Percentiles rank a stretch among this genome's conserved stretches.
These are phyloP conservation scores for Daldinia vernicosa DNA, from an alignment of 495 filamentous ascomycete genomes.

Conservation along the genomic window DNA sequence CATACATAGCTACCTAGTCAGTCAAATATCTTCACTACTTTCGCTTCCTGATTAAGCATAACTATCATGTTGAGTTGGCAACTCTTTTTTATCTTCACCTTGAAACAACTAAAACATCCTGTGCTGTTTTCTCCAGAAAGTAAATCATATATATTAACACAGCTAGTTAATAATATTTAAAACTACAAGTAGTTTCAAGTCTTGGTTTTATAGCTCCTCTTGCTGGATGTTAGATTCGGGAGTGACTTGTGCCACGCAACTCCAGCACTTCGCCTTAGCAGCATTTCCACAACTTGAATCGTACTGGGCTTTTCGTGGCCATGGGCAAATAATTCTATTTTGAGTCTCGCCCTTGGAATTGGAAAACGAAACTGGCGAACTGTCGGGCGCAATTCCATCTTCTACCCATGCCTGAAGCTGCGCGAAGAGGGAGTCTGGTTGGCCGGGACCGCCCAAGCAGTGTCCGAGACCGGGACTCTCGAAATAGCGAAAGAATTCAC, in stretches of 20 bases:
- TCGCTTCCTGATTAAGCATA: no score
- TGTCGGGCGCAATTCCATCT: conserved; percentile 31
- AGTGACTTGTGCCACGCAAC: neutral
- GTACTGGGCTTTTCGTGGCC: conserved; percentile 2
- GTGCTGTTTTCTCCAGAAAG: neutral
- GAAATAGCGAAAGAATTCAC: conserved; percentile 31
- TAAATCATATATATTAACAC: neutral
- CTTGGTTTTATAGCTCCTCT: neutral
- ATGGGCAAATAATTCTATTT: conserved; percentile 12
- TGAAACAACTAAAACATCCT: no score
- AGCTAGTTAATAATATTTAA: neutral
- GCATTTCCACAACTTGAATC: conserved; percentile 3
- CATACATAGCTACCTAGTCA: no score
- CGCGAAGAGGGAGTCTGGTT: conserved; percentile 21
- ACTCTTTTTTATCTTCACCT: no score
- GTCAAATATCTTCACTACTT: no score
- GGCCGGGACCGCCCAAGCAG: conserved; percentile 27
- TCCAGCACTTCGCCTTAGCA: conserved; percentile 14
- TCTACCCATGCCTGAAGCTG: conserved; percentile 34
- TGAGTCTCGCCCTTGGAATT: neutral
- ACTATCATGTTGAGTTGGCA: no score
- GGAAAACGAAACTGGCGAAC: conserved; percentile 9
- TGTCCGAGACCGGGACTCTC: conserved; percentile 27
- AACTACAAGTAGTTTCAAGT: neutral
- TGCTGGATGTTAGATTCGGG: neutral